Percentiles rank a stretch among this genome's conserved stretches.
These are phyloP conservation scores for Scedosporium boydii DNA, from an alignment of 2,329 filamentous ascomycete genomes.

Conservation along the genomic window DNA sequence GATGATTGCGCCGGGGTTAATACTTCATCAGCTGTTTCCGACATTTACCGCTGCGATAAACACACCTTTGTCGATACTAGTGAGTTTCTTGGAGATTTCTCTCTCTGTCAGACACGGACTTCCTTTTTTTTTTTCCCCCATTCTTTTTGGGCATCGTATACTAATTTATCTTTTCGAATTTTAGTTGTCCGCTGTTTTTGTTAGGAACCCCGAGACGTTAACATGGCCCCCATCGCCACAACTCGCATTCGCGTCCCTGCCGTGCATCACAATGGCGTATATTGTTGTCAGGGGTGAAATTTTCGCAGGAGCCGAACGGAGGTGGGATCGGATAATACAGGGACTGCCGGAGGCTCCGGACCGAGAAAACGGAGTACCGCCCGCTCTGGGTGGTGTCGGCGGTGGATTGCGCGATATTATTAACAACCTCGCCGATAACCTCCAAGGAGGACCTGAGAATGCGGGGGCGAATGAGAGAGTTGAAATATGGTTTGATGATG, in stretches of 20 bases:
- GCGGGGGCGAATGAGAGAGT: conserved; percentile 13
- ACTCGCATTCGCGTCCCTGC: conserved; percentile 40
- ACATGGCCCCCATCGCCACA: conserved; percentile 45
- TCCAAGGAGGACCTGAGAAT: conserved; percentile 23
- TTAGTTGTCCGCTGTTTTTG: conserved; percentile 38
- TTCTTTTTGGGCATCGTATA: not conserved
- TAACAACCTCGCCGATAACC: conserved; percentile 24
- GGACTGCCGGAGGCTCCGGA: conserved; percentile 19
- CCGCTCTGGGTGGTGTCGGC: conserved; percentile 1
- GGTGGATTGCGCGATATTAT: conserved; percentile 25
- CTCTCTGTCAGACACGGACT: not conserved
- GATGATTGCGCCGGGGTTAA: conserved; percentile 29
- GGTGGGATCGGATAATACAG: conserved; percentile 36
- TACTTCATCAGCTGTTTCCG: conserved; percentile 1
- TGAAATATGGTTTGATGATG: conserved; percentile 9
- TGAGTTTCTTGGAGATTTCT: not conserved
- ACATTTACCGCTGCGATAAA: not conserved
- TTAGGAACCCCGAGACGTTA: conserved; percentile 34
- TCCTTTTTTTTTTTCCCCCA: not conserved
- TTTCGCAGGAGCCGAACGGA: conserved; percentile 35
- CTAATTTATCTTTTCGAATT: conserved; percentile 22
- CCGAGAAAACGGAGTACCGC: not conserved
- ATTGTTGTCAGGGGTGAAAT: conserved; percentile 35
- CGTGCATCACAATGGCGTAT: conserved; percentile 35
- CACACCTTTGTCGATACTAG: conserved; percentile 3